Evolutionary conservation across 208 protist species (phyloP).

Genomic region (Trypanosoma platydactyli): DNA sequence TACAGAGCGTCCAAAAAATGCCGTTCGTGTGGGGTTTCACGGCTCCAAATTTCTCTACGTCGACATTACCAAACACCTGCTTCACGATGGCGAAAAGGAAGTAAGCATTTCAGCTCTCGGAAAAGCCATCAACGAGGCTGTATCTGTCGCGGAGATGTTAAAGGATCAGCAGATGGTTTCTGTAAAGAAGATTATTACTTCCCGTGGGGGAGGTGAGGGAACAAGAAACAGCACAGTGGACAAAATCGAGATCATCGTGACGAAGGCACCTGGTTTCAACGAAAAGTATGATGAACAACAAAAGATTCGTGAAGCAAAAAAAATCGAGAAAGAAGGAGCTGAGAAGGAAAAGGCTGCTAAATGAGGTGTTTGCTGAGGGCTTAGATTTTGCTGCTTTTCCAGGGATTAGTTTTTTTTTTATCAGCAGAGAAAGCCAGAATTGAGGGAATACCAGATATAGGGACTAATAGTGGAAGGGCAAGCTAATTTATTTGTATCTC

Average conservation of each 20-base stretch:
- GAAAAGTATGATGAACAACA: slow-evolving; percentile 49
- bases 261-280: slow-evolving; percentile 44
- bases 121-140: slow-evolving; percentile 45
- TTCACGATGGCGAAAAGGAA: slow-evolving; percentile 40
- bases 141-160: slow-evolving; percentile 54
- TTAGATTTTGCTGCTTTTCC: slow-evolving; percentile 20
- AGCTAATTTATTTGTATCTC: not conserved
- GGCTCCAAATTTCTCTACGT: slow-evolving; percentile 48
- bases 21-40: slow-evolving; percentile 42
- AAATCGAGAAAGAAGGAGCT: slow-evolving; percentile 37
- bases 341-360: slow-evolving; percentile 25
- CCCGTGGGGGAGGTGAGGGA: slow-evolving; percentile 32
- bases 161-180: slow-evolving; percentile 54
- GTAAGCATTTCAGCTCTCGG: slow-evolving; percentile 48
- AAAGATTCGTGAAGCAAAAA: slow-evolving; percentile 38
- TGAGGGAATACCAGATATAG: slow-evolving; percentile 12
- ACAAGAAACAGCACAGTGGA: slow-evolving; percentile 32
- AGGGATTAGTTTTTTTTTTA: slow-evolving; percentile 13
- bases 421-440: not conserved
- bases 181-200: slow-evolving; percentile 50
- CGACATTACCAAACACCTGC: slow-evolving; percentile 46
- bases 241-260: slow-evolving; percentile 47
- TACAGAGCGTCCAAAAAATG: slow-evolving; percentile 34
- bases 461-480: slow-evolving; percentile 4
- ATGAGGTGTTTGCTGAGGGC: not conserved